Evolutionary conservation across 208 protist genomes (phyloP).

Genomic region (Leptomonas pyrrhocoris): DNA sequence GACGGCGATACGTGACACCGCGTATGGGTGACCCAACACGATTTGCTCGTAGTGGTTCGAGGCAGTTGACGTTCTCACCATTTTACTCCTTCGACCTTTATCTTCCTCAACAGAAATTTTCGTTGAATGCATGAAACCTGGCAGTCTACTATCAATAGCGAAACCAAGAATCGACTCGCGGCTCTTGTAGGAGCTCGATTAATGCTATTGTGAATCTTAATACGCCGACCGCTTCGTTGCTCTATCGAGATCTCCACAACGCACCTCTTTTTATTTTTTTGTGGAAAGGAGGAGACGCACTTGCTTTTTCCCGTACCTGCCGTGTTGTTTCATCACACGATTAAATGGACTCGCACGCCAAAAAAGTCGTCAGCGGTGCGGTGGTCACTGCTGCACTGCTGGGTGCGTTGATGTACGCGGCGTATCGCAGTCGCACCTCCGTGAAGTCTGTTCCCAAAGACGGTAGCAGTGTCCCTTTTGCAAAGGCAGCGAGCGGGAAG

Average conservation of each 20-base stretch:
- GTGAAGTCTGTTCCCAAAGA: neutral
- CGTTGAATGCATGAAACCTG: too few species aligned
- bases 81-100: too few species aligned
- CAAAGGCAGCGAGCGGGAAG: neutral
- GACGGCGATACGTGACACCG: too few species aligned
- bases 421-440: conserved; percentile 12
- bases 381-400: conserved; percentile 24
- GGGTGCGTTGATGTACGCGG: conserved; percentile 12
- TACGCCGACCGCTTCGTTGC: neutral
- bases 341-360: neutral
- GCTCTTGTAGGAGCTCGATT: too few species aligned
- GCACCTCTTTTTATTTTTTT: neutral
- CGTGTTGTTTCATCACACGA: neutral
- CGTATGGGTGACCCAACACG: too few species aligned
- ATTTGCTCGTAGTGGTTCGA: too few species aligned
- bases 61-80: too few species aligned
- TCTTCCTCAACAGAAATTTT: too few species aligned
- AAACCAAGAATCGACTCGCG: too few species aligned
- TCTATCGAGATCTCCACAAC: neutral
- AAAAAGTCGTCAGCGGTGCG: neutral
- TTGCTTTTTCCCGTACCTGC: too few species aligned
- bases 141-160: too few species aligned
- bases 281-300: neutral
- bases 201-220: too few species aligned
- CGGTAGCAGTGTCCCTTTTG: neutral